Conservation (phyloP, 2,329 filamentous ascomycete genomes). For the Monilinia laxa region DNA sequence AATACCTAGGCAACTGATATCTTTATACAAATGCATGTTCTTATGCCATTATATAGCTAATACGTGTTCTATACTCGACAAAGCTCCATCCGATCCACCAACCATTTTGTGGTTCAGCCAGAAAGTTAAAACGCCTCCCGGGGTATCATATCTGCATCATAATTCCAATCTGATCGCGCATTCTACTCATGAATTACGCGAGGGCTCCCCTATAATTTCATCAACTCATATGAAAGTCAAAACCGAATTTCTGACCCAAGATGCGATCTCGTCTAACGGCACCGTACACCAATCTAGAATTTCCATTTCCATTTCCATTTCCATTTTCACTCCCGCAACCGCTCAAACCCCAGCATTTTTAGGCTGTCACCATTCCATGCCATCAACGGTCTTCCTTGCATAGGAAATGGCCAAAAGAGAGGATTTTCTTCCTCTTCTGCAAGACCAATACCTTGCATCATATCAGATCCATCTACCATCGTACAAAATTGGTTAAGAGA, state of each 20-base stretch:
- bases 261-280: not conserved
- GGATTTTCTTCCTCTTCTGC: constrained; percentile 27
- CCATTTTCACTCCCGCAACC: not conserved
- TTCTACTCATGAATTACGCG: not conserved
- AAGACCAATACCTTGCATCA: constrained; percentile 34
- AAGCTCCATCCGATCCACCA: not conserved
- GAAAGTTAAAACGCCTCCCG: constrained; percentile 15
- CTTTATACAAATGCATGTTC: not conserved
- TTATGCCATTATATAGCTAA: too few relatives aligned
- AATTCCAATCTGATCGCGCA: not conserved
- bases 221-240: not conserved
- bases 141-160: constrained; percentile 8
- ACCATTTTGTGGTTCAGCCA: not conserved
- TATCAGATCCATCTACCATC: constrained; percentile 36
- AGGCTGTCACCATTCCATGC: constrained; percentile 4
- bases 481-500: constrained; percentile 36
- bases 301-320: not conserved
- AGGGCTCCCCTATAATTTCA: not conserved
- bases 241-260: not conserved
- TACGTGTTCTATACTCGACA: not conserved
- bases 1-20: too few relatives aligned
- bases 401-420: constrained; percentile 39
- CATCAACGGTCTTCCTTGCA: constrained; percentile 37
- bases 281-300: too few relatives aligned
- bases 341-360: constrained; percentile 10